These are phyloP conservation scores for Ceratocystis diversiconidia DNA, from an alignment of 2,329 filamentous ascomycete species.

Conservation along the genomic window DNA sequence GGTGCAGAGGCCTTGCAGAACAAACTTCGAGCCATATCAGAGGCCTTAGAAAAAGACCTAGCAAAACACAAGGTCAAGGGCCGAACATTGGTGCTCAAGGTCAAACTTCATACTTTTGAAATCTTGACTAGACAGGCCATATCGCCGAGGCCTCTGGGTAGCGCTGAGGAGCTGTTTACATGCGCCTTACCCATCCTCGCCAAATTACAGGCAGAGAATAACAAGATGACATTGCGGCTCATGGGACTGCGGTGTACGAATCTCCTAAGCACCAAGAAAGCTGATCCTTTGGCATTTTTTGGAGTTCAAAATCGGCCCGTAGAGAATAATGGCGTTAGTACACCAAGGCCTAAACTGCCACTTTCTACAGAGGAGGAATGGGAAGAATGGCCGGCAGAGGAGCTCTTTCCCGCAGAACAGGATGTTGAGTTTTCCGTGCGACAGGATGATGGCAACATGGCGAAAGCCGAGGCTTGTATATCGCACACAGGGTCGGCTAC, in stretches of 20 bases:
- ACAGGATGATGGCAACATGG: neutral
- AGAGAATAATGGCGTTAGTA: neutral
- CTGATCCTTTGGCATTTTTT: constrained; percentile 65
- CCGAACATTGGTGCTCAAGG: constrained; percentile 77
- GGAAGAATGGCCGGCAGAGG: constrained; percentile 55
- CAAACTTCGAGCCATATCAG: constrained; percentile 67
- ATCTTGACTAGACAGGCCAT: constrained; percentile 72
- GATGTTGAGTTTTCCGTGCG: neutral
- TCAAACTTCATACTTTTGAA: constrained; percentile 90
- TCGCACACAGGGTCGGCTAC: neutral
- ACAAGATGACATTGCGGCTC: constrained; percentile 62
- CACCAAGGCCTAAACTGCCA: neutral
- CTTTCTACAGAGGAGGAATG: constrained; percentile 33
- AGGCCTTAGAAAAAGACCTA: constrained; percentile 79
- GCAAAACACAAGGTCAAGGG: constrained; percentile 69
- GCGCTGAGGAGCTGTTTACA: constrained; percentile 70
- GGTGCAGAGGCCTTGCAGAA: constrained; percentile 53
- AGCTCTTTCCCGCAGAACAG: neutral
- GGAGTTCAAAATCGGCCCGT: constrained; percentile 37
- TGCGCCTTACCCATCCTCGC: constrained; percentile 67
- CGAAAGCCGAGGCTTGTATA: neutral
- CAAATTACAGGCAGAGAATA: constrained; percentile 73
- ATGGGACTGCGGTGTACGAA: constrained; percentile 85
- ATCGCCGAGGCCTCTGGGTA: constrained; percentile 54
- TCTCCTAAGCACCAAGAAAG: constrained; percentile 72